A percentile compares a stretch with the other conserved stretches of the same genome.
These are phyloP conservation scores for Kurtzmaniella quercitrusa DNA, from an alignment of 1,139 yeast species.

Conservation along the genomic window DNA sequence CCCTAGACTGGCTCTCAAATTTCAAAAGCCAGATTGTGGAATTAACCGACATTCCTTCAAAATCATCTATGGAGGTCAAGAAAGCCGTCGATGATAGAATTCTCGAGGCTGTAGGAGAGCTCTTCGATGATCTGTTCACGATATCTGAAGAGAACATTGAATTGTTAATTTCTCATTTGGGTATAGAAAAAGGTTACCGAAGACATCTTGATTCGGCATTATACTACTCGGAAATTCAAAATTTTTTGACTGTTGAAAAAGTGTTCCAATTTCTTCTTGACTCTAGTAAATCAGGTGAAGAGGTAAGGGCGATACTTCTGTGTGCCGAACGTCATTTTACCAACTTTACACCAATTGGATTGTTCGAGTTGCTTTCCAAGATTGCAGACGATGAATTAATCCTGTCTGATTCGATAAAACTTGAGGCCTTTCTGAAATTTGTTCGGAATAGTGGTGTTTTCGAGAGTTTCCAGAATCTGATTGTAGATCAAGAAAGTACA, in stretches of 20 bases:
- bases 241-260: conserved; percentile 19
- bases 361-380: conserved; percentile 14
- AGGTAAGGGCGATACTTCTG: background rate
- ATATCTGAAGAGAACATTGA: conserved; percentile 6
- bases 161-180: background rate
- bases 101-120: background rate
- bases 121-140: background rate
- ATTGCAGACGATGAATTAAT: conserved; percentile 12
- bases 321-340: conserved; percentile 11
- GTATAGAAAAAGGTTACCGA: conserved; percentile 17
- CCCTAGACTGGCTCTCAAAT: conserved; percentile 27
- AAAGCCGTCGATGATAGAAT: background rate
- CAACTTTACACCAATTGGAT: conserved; percentile 17
- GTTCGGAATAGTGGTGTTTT: conserved; percentile 5
- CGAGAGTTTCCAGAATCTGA: background rate
- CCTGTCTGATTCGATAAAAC: conserved; percentile 9
- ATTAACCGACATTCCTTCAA: conserved; percentile 15
- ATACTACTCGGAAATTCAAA: conserved; percentile 11
- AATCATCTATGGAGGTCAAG: conserved; percentile 1
- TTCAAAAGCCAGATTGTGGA: conserved; percentile 21
- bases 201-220: conserved; percentile 13
- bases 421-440: conserved; percentile 10
- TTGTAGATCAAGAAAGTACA: conserved; percentile 10
- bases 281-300: background rate
- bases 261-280: conserved; percentile 18